These are phyloP conservation scores for Chloranthus sessilifolius DNA, from an alignment of 164 flowering plant species.

Conservation along the genomic window DNA sequence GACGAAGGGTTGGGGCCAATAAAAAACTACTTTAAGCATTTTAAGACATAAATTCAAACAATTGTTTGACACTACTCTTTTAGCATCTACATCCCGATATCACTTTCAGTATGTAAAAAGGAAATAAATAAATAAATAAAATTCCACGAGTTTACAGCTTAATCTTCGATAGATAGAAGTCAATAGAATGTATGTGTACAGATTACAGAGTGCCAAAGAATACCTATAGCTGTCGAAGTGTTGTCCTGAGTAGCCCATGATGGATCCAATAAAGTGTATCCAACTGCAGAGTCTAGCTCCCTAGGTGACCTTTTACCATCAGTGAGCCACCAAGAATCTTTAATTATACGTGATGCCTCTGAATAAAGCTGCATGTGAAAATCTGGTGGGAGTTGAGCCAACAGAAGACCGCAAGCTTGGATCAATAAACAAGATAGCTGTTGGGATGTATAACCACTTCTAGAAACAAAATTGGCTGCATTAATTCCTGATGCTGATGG, in stretches of 20 bases:
- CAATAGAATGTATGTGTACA: too few species aligned
- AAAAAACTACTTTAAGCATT: too few species aligned
- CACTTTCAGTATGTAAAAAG: too few species aligned
- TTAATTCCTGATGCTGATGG: constrained; percentile 65
- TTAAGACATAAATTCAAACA: neutral
- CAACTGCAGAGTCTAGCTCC: constrained; percentile 89
- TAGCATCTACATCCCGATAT: too few species aligned
- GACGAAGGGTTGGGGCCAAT: too few species aligned
- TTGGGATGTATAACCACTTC: constrained; percentile 88
- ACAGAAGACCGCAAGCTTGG: constrained; percentile 93
- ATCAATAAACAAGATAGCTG: constrained; percentile 88
- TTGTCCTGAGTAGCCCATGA: constrained; percentile 98
- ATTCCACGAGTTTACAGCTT: constrained; percentile 4
- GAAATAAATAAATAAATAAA: too few species aligned
- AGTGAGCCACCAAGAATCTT: constrained; percentile 93
- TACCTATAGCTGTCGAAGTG: constrained; percentile 97
- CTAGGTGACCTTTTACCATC: constrained; percentile 71
- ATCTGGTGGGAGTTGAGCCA: constrained; percentile 94
- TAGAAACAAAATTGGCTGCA: constrained; percentile 68
- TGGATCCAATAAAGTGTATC: constrained; percentile 93
- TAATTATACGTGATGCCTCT: constrained; percentile 80
- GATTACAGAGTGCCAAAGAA: too few species aligned
- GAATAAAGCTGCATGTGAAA: constrained; percentile 81
- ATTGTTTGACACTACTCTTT: too few species aligned
- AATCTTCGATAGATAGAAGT: neutral